These are phyloP conservation scores for Fomitopsis serialis DNA, from an alignment of 768 basidiomycete genomes.

Conservation along the genomic window DNA sequence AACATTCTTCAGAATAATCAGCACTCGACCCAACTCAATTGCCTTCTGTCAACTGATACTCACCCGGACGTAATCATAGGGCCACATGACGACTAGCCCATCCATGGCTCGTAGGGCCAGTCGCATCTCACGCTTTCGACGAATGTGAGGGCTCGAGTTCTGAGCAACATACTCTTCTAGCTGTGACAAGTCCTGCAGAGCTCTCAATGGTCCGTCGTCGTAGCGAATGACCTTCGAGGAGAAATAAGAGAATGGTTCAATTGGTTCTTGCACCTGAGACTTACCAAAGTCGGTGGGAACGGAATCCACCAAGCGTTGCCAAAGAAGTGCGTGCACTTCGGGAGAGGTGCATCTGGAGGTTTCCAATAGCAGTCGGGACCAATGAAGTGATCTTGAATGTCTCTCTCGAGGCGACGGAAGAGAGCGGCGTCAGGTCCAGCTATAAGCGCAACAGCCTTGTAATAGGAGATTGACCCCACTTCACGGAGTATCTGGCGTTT, in stretches of 20 bases:
- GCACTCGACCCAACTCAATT: background rate
- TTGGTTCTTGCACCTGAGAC: slow-evolving; percentile 10
- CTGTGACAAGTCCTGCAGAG: slow-evolving; percentile 43
- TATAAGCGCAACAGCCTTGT: slow-evolving; percentile 41
- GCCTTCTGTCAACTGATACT: too few relatives aligned
- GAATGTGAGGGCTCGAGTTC: slow-evolving; percentile 48
- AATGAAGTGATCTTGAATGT: slow-evolving; percentile 50
- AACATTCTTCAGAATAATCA: slow-evolving; percentile 32
- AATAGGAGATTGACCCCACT: slow-evolving; percentile 53
- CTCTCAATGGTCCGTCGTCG: slow-evolving; percentile 50
- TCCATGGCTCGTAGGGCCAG: slow-evolving; percentile 63
- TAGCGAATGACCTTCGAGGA: slow-evolving; percentile 54
- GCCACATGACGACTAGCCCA: slow-evolving; percentile 55
- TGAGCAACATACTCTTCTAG: slow-evolving; percentile 56
- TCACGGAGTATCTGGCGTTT: slow-evolving; percentile 64
- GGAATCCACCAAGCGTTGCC: slow-evolving; percentile 80
- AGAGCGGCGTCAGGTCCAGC: slow-evolving; percentile 43
- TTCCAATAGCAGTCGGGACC: slow-evolving; percentile 78
- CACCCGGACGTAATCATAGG: slow-evolving; percentile 55
- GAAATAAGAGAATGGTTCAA: background rate
- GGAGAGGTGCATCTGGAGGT: slow-evolving; percentile 22
- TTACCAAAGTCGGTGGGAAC: slow-evolving; percentile 67
- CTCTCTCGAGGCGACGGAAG: slow-evolving; percentile 41
- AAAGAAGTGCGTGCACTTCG: slow-evolving; percentile 47
- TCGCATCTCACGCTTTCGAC: slow-evolving; percentile 49